These are phyloP conservation scores for Aspergillus pseudoglaucus DNA, from an alignment of 2,329 filamentous ascomycete genomes.

Conservation along the genomic window DNA sequence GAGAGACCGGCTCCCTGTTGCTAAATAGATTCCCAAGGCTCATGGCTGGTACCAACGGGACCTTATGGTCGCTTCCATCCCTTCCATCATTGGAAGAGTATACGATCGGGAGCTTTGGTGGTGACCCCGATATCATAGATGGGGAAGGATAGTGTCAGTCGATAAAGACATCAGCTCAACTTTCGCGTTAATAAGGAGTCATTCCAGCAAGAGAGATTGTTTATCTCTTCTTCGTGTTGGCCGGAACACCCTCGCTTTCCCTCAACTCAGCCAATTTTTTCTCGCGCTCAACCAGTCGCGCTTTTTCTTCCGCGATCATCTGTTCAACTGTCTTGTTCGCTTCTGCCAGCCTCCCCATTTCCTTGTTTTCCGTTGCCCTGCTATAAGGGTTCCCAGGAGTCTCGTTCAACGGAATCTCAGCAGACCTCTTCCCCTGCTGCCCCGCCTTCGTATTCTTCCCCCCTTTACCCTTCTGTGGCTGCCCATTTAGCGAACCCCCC, in stretches of 20 bases:
- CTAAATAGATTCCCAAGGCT: no score
- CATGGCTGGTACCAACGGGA: no score
- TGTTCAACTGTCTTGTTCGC: constrained; percentile 55
- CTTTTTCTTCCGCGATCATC: constrained; percentile 60
- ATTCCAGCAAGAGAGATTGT: neutral
- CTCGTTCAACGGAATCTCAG: constrained; percentile 65
- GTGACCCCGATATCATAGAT: no score
- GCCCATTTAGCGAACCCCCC: constrained; percentile 48
- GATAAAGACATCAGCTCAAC: no score
- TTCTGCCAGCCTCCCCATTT: constrained; percentile 57
- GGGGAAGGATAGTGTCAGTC: no score
- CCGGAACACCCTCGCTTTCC: constrained; percentile 38
- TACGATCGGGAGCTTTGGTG: no score
- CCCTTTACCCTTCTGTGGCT: constrained; percentile 52
- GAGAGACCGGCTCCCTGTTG: no score
- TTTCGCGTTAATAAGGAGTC: no score
- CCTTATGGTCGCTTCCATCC: no score
- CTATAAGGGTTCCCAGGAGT: constrained; percentile 67
- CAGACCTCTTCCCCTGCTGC: constrained; percentile 53
- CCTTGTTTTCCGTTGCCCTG: constrained; percentile 62
- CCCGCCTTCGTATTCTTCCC: constrained; percentile 47
- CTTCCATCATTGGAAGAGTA: no score
- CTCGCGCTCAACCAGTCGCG: constrained; percentile 55
- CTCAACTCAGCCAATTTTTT: constrained; percentile 49
- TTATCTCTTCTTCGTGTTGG: constrained; percentile 38